A percentile compares a stretch with the other conserved stretches of the same genome.
phyloP scores from a whole-genome alignment of 257 asterid species.

The Ballota nigra region DNA sequence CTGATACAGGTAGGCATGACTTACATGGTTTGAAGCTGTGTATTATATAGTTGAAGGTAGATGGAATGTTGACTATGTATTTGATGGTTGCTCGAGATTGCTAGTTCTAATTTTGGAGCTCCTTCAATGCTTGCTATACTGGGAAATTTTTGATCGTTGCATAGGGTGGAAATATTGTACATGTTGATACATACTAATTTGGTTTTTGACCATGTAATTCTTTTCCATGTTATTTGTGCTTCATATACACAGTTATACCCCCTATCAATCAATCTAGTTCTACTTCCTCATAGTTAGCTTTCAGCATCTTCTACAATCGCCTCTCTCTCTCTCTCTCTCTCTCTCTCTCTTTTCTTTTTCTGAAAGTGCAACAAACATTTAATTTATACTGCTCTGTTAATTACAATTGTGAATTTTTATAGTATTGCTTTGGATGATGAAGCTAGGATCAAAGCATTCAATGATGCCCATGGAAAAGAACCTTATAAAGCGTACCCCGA shows the following conservation, averaged over 20 bases:
- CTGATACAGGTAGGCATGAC: slow-evolving; percentile 95
- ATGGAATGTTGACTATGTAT: slow-evolving; percentile 1
- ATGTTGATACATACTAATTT: slow-evolving; percentile 20
- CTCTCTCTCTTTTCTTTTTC: too few species aligned
- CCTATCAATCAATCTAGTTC: not conserved
- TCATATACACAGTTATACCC: not conserved
- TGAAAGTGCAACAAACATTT: too few species aligned
- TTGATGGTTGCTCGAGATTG: not conserved
- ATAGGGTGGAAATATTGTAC: slow-evolving; percentile 23
- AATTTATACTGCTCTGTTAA: not conserved
- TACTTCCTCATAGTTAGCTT: not conserved
- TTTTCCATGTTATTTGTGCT: not conserved
- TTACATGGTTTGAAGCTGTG: slow-evolving; percentile 72
- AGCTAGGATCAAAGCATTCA: not conserved
- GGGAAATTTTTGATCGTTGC: slow-evolving; percentile 16
- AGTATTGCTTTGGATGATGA: not conserved
- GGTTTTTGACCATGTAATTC: slow-evolving; percentile 14
- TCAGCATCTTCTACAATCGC: not conserved
- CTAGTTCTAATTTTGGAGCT: slow-evolving; percentile 27
- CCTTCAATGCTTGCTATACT: not conserved
- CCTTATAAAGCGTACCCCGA: too few species aligned
- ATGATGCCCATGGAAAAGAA: not conserved
- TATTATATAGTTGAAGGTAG: not conserved
- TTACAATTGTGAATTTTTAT: not conserved
- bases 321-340: too few species aligned